Conservation (phyloP, 1,139 yeast species). For the Wickerhamiella infanticola region DNA sequence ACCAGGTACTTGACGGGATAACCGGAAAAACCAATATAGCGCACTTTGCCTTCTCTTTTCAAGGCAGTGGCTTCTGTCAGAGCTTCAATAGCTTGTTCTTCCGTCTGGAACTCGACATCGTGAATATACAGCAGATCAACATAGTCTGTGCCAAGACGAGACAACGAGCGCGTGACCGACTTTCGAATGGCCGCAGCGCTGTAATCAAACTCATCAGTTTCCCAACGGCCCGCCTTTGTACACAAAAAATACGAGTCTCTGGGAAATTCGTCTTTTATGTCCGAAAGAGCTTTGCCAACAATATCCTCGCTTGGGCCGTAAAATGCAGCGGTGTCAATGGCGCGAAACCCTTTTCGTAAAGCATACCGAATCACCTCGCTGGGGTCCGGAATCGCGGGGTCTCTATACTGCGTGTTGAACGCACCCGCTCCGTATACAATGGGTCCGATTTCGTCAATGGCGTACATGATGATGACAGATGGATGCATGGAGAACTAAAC, state of each 20-base stretch:
- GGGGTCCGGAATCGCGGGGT: conserved; percentile 44
- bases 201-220: conserved; percentile 59
- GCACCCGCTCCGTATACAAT: conserved; percentile 76
- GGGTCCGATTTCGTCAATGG: conserved; percentile 30
- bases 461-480: not conserved
- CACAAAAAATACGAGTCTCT: conserved; percentile 57
- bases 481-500: not conserved
- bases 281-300: conserved; percentile 48
- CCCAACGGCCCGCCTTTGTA: conserved; percentile 75
- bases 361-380: conserved; percentile 43
- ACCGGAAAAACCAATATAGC: conserved; percentile 67
- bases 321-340: conserved; percentile 84
- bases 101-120: conserved; percentile 69
- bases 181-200: conserved; percentile 40
- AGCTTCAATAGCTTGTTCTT: conserved; percentile 43
- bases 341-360: conserved; percentile 51
- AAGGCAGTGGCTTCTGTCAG: conserved; percentile 41
- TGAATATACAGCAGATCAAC: conserved; percentile 75
- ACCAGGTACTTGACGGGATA: conserved; percentile 60
- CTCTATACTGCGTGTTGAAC: conserved; percentile 59
- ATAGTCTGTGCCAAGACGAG: conserved; percentile 48
- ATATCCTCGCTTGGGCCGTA: conserved; percentile 78
- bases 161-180: conserved; percentile 51
- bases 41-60: conserved; percentile 48
- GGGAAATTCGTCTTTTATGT: conserved; percentile 30